These are phyloP conservation scores for Termitomyces sp. DNA, from an alignment of 768 basidiomycete genomes.

Conservation along the genomic window DNA sequence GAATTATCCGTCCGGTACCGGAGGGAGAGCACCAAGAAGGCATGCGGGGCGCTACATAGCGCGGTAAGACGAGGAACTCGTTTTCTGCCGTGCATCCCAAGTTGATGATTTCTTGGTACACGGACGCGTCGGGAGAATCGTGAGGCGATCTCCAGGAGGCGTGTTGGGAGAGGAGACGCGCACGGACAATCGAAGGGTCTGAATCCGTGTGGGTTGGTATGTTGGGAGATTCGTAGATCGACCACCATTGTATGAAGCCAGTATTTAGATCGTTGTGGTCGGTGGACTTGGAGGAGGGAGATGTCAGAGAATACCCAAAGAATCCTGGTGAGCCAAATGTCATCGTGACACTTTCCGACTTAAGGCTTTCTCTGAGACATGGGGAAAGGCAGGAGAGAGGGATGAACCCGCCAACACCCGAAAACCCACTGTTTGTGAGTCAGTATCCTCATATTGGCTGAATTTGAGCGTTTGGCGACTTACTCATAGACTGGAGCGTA, in stretches of 20 bases:
- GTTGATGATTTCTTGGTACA: constrained; percentile 23
- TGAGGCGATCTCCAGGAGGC: constrained; percentile 30
- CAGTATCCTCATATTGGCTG: background rate
- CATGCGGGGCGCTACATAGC: constrained; percentile 29
- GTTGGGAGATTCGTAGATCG: constrained; percentile 28
- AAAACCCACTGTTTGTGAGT: constrained; percentile 16
- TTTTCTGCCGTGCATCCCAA: constrained; percentile 21
- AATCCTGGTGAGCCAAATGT: constrained; percentile 34
- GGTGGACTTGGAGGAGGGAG: constrained; percentile 8
- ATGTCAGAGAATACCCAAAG: constrained; percentile 29
- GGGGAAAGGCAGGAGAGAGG: constrained; percentile 23
- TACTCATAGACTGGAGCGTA: constrained; percentile 25
- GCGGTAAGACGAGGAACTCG: constrained; percentile 29
- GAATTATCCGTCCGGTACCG: constrained; percentile 27
- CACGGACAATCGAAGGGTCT: constrained; percentile 18
- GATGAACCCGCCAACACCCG: constrained; percentile 35
- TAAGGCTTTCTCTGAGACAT: constrained; percentile 21
- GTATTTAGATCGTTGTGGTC: constrained; percentile 4
- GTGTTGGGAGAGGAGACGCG: constrained; percentile 26
- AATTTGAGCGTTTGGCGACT: constrained; percentile 1
- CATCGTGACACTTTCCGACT: constrained; percentile 27
- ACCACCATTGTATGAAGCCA: constrained; percentile 34
- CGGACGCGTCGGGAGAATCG: constrained; percentile 19
- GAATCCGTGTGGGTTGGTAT: constrained; percentile 21
- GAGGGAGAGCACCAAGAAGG: constrained; percentile 29